phyloP scores from a whole-genome alignment of 2,329 filamentous ascomycete species.

The Fusarium sp. region DNA sequence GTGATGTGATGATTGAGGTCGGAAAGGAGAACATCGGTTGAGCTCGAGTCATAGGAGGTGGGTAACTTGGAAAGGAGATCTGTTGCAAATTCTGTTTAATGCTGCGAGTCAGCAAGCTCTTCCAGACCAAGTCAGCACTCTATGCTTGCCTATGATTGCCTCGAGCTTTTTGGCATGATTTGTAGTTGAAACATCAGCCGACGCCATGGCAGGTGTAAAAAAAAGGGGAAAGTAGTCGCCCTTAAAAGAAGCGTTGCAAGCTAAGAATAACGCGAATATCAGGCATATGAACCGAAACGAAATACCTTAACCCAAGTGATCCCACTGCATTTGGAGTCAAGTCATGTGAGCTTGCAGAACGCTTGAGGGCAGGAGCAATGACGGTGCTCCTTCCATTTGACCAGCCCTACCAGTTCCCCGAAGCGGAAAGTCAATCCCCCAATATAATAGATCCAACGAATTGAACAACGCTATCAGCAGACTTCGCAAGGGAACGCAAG shows the following conservation, averaged over 20 bases:
- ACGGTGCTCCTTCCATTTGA: slow-evolving; percentile 25
- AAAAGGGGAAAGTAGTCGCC: not conserved
- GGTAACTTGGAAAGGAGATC: slow-evolving; percentile 46
- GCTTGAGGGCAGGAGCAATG: slow-evolving; percentile 8
- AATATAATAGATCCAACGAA: not conserved
- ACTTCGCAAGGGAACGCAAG: not conserved
- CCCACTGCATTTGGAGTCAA: not conserved
- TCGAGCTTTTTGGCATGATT: slow-evolving; percentile 44
- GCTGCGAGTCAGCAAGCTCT: not conserved
- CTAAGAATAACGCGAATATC: not conserved
- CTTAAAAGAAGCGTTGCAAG: not conserved
- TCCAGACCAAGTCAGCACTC: not conserved
- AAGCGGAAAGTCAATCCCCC: not conserved
- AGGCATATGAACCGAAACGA: not conserved
- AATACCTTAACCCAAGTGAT: not conserved
- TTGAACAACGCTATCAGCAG: not conserved
- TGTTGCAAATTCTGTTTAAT: slow-evolving; percentile 46
- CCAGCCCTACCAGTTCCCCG: not conserved
- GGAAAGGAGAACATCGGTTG: slow-evolving; percentile 56
- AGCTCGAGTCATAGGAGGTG: slow-evolving; percentile 48
- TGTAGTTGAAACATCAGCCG: slow-evolving; percentile 19
- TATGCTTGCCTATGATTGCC: slow-evolving; percentile 39
- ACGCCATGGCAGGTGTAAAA: slow-evolving; percentile 36
- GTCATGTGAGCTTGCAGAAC: slow-evolving; percentile 19
- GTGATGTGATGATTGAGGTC: slow-evolving; percentile 49